Conservation (phyloP, 1,284 basidiomycete species). For the Laetiporus sulphureus region DNA sequence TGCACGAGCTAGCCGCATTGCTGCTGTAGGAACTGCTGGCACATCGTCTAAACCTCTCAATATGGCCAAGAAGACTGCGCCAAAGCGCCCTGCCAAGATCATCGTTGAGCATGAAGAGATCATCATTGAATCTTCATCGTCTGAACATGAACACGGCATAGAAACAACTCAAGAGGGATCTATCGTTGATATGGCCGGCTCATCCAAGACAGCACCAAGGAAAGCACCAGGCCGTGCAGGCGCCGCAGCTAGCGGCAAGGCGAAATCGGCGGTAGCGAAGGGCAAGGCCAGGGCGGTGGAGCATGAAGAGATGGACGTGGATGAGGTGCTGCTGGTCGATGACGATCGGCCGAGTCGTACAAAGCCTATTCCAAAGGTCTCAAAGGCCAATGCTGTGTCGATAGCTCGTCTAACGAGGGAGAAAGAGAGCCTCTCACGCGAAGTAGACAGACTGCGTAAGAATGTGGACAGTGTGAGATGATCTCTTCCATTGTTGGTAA, state of each 20-base stretch:
- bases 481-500: background rate
- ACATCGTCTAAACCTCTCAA: too few species aligned
- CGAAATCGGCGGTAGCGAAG: slow-evolving; percentile 17
- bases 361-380: slow-evolving; percentile 9
- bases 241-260: slow-evolving; percentile 10
- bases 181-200: too few species aligned
- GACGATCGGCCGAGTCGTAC: slow-evolving; percentile 2
- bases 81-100: too few species aligned
- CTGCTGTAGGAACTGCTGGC: too few species aligned
- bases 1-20: too few species aligned
- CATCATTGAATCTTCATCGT: too few species aligned
- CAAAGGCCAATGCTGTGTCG: background rate
- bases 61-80: too few species aligned
- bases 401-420: slow-evolving; percentile 9
- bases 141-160: too few species aligned
- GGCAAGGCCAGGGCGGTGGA: slow-evolving; percentile 20
- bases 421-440: slow-evolving; percentile 10
- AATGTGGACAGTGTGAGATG: slow-evolving; percentile 14
- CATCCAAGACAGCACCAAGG: too few species aligned
- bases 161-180: too few species aligned
- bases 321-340: slow-evolving; percentile 6
- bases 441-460: slow-evolving; percentile 15
- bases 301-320: slow-evolving; percentile 8
- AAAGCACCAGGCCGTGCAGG: too few species aligned
- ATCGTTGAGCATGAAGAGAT: too few species aligned